Percentiles rank a stretch among this genome's conserved stretches.
Evolutionary conservation across 2,329 filamentous ascomycete genomes (phyloP).

Genomic region (Aspergillus awamori): DNA sequence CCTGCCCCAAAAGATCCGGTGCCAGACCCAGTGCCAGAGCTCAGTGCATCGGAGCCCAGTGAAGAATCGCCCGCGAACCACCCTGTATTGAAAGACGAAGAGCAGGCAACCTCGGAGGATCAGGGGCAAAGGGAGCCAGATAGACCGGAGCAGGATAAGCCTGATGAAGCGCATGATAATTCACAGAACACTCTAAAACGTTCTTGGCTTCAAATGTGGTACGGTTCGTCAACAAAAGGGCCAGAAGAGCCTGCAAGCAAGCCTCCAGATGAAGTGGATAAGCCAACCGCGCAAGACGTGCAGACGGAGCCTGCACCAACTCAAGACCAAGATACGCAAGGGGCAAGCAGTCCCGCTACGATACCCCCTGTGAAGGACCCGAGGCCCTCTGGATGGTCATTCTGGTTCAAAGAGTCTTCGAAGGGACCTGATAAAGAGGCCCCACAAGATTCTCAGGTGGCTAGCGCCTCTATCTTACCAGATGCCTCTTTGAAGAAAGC

Average conservation of each 20-base stretch:
- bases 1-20: conserved; percentile 10
- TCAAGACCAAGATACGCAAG: conserved; percentile 23
- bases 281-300: conserved; percentile 15
- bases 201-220: conserved; percentile 52
- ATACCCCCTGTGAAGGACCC: conserved; percentile 18
- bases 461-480: conserved; percentile 28
- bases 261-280: conserved; percentile 19
- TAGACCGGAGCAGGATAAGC: conserved; percentile 17
- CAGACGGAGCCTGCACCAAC: conserved; percentile 14
- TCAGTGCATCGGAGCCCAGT: conserved; percentile 10
- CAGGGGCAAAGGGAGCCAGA: conserved; percentile 16
- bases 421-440: conserved; percentile 29
- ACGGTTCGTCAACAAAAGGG: conserved; percentile 33
- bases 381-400: conserved; percentile 45
- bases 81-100: conserved; percentile 20
- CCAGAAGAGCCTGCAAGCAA: conserved; percentile 27
- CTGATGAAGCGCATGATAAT: conserved; percentile 12
- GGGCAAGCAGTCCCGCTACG: conserved; percentile 27
- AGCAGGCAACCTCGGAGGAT: conserved; percentile 7
- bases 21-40: too few relatives aligned
- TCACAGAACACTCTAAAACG: conserved; percentile 36
- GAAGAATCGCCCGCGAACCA: conserved; percentile 14
- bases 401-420: conserved; percentile 43
- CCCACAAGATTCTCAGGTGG: conserved; percentile 30
- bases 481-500: conserved; percentile 22